Conservation (phyloP, 768 basidiomycete species). For the Roridomyces roridus region DNA sequence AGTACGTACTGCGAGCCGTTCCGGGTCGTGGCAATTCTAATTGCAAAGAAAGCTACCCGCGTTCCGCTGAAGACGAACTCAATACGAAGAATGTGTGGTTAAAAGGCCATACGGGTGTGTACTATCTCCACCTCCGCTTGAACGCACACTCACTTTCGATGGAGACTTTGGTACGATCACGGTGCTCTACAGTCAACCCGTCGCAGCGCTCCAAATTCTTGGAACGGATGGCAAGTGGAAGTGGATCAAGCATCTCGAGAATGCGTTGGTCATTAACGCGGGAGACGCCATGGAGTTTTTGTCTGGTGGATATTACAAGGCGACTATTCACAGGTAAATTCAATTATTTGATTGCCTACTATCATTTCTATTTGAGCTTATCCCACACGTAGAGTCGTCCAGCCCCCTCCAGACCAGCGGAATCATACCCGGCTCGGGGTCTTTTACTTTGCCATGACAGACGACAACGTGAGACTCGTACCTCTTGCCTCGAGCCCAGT, state of each 20-base stretch:
- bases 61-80: conserved; percentile 52
- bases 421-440: conserved; percentile 56
- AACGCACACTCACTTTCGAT: neutral
- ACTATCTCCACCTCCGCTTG: neutral
- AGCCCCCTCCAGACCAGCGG: conserved; percentile 62
- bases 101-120: conserved; percentile 62
- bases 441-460: conserved; percentile 62
- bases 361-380: neutral
- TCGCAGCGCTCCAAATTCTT: conserved; percentile 63
- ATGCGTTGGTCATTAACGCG: conserved; percentile 65
- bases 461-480: conserved; percentile 53
- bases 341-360: no score
- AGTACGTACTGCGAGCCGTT: conserved; percentile 42
- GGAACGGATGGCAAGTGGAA: conserved; percentile 58
- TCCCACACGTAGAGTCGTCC: conserved; percentile 48
- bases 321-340: conserved; percentile 55
- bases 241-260: conserved; percentile 64
- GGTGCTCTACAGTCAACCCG: conserved; percentile 66
- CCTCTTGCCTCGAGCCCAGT: conserved; percentile 56
- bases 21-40: neutral
- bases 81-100: conserved; percentile 63
- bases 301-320: conserved; percentile 64
- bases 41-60: conserved; percentile 50
- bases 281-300: conserved; percentile 67
- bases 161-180: conserved; percentile 61